Percentiles rank a stretch among this genome's conserved stretches.
Conservation (phyloP, 176 grass and related monocot species). For the Tillandsia leiboldiana region DNA sequence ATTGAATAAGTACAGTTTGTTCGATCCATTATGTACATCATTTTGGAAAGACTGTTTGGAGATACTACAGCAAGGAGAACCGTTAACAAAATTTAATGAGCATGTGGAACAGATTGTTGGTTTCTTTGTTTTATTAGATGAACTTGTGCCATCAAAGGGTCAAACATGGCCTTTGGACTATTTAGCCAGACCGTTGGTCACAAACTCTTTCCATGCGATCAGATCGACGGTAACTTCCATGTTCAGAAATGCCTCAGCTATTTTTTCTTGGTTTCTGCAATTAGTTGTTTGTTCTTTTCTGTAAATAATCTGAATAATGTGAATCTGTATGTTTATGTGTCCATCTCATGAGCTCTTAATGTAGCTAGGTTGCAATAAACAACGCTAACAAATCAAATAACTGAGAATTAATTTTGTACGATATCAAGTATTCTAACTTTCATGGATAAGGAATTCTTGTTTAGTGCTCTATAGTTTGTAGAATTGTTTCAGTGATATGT, state of each 20-base stretch:
- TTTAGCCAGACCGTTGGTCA: conserved; percentile 64
- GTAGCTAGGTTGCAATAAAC: too few species aligned
- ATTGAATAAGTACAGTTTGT: conserved; percentile 28
- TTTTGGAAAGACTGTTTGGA: conserved; percentile 49
- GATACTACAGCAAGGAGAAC: conserved; percentile 57
- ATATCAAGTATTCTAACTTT: too few species aligned
- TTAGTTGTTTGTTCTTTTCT: conserved; percentile 7
- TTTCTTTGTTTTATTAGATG: conserved; percentile 67
- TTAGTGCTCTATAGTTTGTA: too few species aligned
- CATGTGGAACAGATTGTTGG: conserved; percentile 50
- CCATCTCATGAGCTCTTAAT: too few species aligned
- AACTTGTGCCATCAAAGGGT: conserved; percentile 45
- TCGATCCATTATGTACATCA: conserved; percentile 51
- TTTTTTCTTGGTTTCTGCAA: neutral
- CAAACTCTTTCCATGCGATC: conserved; percentile 46
- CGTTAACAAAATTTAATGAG: conserved; percentile 44
- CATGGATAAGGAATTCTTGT: too few species aligned
- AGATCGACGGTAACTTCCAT: conserved; percentile 52
- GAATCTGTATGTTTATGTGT: too few species aligned
- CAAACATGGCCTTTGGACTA: conserved; percentile 68
- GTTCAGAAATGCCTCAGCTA: conserved; percentile 11
- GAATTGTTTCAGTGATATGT: too few species aligned
- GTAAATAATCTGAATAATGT: too few species aligned
- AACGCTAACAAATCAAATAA: too few species aligned
- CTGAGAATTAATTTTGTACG: too few species aligned